Conservation (phyloP, 306 rosid genomes). For the Quercus ilex region DNA sequence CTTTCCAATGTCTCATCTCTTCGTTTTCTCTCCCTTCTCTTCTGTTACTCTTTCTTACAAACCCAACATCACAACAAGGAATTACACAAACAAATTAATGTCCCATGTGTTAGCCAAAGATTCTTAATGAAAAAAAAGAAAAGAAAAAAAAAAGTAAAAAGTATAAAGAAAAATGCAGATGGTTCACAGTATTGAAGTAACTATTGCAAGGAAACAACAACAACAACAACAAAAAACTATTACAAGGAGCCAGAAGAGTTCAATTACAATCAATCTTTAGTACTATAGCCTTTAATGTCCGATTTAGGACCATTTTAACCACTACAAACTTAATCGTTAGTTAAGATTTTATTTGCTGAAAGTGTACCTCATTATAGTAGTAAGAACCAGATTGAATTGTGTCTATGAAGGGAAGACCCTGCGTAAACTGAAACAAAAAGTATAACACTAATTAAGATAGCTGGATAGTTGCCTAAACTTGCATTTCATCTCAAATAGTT, state of each 20-base stretch:
- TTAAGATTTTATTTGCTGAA: not conserved
- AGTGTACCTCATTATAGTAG: constrained; percentile 41
- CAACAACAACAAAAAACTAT: not conserved
- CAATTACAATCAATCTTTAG: not conserved
- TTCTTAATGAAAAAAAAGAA: not conserved
- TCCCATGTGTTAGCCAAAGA: not conserved
- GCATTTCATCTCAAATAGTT: not conserved
- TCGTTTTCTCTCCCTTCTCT: not conserved
- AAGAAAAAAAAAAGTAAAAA: not conserved
- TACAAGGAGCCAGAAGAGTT: not conserved
- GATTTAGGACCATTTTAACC: constrained; percentile 1
- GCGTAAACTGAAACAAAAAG: constrained; percentile 37
- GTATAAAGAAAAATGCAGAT: no score
- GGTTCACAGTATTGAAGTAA: not conserved
- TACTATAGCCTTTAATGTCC: not conserved
- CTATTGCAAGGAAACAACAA: no score
- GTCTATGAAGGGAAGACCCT: constrained; percentile 34
- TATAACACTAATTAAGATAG: constrained; percentile 14
- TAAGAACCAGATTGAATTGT: constrained; percentile 45
- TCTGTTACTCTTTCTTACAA: not conserved
- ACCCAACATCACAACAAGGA: not conserved
- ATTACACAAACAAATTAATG: not conserved
- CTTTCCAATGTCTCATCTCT: not conserved
- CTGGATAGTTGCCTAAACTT: not conserved
- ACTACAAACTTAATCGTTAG: not conserved